Evolutionary conservation across 1,284 basidiomycete genomes (phyloP), one percentile per base, ranked within the genome.

Genomic region (Omphalotus olearius): DNA sequence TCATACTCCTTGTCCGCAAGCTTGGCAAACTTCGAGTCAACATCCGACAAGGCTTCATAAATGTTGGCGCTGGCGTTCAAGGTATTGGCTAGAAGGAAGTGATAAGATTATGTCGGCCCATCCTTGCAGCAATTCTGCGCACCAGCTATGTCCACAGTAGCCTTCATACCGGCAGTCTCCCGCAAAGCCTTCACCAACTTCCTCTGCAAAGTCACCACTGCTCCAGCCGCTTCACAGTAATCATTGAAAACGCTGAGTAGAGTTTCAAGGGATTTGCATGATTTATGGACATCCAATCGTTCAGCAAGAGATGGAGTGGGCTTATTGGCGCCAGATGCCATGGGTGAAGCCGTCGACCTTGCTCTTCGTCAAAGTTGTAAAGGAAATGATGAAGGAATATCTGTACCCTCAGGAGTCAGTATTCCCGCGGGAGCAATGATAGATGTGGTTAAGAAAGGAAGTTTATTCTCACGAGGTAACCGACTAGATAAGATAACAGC

Each of bases 1-100:
- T 83, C 82, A 55, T 82, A 88, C 59, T 91, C 87, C 67, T 82
- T 88, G 60, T 88, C 85, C 4, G 78, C 78, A 53, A 85, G 63
- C 69, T 87, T 91, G 36, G 79, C 76, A 64, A 86, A 88, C 68
- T 86, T 91, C 56, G 69, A 57, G 59, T 89, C 83, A 46, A 88
- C 75, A 33, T 90, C 87, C 1, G 78, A 75, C 39, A 88, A 67
- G 13, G 76, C 69, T 47, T 91, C 88, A 61, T 89, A 84, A 45
- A 91, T 74, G 45, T 59, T 70, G 16, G 85, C 83, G 60, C 76
- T 82, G 7, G 79, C 72, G 59, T 70, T 76, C 59, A 90, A 67
- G 13, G 85, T 80, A 59, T 83, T 87, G 45, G 75, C 88, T 90
- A 57, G 30, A 47, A 23, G 49, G n/a, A 33, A 25, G n/a, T 23